Percentiles rank a stretch among this genome's conserved stretches.
These are phyloP conservation scores for Eimeria sp. DNA, from an alignment of 169 alveolate species.

Conservation along the genomic window DNA sequence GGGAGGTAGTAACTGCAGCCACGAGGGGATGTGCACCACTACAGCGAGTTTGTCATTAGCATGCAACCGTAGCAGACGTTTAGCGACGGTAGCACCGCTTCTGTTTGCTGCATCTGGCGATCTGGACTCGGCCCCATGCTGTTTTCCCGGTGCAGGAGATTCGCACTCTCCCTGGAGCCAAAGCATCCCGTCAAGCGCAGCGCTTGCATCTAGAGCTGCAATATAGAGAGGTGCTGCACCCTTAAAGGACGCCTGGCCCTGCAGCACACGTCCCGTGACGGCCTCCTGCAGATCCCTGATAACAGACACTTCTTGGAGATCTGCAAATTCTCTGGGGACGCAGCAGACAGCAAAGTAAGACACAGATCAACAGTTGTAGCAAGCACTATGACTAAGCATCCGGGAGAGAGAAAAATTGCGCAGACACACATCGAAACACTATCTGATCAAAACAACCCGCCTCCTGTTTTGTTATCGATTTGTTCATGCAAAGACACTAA, in stretches of 20 bases:
- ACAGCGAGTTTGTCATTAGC: constrained; percentile 4
- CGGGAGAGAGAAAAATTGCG: not conserved
- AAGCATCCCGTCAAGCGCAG: constrained; percentile 60
- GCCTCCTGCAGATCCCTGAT: constrained; percentile 36
- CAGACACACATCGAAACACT: not conserved
- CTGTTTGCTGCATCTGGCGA: not conserved
- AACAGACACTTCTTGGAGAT: constrained; percentile 31
- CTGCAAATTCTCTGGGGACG: constrained; percentile 45
- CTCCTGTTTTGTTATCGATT: not conserved
- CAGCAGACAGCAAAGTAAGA: not conserved
- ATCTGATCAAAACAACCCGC: not conserved
- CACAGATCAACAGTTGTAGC: not conserved
- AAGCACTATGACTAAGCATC: not conserved
- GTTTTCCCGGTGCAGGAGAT: not conserved
- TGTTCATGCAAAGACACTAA: not conserved
- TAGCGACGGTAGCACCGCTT: constrained; percentile 5
- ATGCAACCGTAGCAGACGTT: constrained; percentile 60
- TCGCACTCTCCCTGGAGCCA: constrained; percentile 1
- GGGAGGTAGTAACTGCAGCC: constrained; percentile 33
- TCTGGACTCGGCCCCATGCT: constrained; percentile 11
- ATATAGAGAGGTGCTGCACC: constrained; percentile 57
- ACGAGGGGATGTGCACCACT: constrained; percentile 62
- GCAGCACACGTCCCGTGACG: constrained; percentile 47
- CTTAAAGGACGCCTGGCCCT: constrained; percentile 62
- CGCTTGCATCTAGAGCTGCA: constrained; percentile 73